A percentile compares a stretch with the other conserved stretches of the same genome.
Evolutionary conservation across 2,329 filamentous ascomycete genomes (phyloP).

Genomic region (Xylogone sp.): DNA sequence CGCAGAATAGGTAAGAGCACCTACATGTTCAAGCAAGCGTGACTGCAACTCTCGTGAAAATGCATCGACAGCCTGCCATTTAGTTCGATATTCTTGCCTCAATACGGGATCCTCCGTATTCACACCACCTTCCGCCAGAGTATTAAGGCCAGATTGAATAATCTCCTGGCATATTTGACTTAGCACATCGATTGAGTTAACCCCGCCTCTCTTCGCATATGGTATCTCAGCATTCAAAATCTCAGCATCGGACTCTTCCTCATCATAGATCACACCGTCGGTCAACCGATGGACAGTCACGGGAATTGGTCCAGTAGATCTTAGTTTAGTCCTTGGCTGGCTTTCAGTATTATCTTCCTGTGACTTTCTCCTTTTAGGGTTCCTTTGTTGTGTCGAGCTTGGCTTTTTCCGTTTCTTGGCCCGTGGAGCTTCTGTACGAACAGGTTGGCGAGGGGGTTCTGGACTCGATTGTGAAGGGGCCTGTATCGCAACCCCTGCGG

Average conservation of each 20-base stretch:
- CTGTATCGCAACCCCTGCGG: slow-evolving; percentile 6
- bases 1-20: slow-evolving; percentile 21
- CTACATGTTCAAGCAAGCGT: slow-evolving; percentile 55
- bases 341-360: slow-evolving; percentile 12
- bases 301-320: slow-evolving; percentile 44
- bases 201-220: slow-evolving; percentile 48
- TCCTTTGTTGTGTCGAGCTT: slow-evolving; percentile 17
- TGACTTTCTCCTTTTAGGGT: slow-evolving; percentile 11
- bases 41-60: slow-evolving; percentile 55
- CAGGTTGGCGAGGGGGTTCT: background rate
- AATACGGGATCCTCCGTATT: slow-evolving; percentile 41
- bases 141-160: slow-evolving; percentile 45
- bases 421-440: background rate
- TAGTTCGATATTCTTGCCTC: slow-evolving; percentile 52
- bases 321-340: slow-evolving; percentile 20
- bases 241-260: slow-evolving; percentile 39
- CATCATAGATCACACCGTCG: slow-evolving; percentile 36
- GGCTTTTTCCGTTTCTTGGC: slow-evolving; percentile 6
- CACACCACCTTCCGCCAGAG: slow-evolving; percentile 39
- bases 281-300: slow-evolving; percentile 61
- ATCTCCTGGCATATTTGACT: slow-evolving; percentile 59
- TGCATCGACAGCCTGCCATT: slow-evolving; percentile 52
- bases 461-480: slow-evolving; percentile 1
- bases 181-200: slow-evolving; percentile 61
- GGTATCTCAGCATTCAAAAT: slow-evolving; percentile 49